Conservation (phyloP, 2,329 filamentous ascomycete genomes). For the Ilyonectria robusta region DNA sequence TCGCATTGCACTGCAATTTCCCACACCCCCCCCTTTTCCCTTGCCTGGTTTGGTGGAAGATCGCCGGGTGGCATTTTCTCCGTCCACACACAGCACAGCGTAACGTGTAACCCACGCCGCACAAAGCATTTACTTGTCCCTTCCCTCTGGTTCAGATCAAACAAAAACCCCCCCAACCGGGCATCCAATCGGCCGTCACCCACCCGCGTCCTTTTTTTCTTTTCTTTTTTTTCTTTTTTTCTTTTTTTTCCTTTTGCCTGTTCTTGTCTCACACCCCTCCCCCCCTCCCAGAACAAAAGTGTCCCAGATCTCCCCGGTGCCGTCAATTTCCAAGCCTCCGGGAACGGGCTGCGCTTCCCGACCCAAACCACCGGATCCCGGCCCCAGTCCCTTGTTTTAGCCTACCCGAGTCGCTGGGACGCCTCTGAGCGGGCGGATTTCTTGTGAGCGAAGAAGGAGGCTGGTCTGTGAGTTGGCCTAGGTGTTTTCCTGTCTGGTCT, state of each 20-base stretch:
- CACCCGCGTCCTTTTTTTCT: too few species aligned
- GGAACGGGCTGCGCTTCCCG: constrained; percentile 40
- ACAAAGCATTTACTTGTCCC: background rate
- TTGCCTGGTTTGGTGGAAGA: constrained; percentile 5
- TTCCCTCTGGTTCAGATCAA: background rate
- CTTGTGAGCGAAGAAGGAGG: background rate
- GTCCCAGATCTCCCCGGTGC: constrained; percentile 11
- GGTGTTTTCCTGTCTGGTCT: background rate
- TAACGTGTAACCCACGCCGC: background rate
- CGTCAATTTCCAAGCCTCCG: constrained; percentile 39
- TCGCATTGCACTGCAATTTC: constrained; percentile 25
- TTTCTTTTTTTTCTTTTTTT: too few species aligned
- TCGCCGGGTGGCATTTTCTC: constrained; percentile 1
- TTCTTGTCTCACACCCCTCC: background rate
- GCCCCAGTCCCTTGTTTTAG: constrained; percentile 42
- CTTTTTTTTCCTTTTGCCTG: too few species aligned
- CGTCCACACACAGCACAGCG: background rate
- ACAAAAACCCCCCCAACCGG: background rate
- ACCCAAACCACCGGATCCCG: constrained; percentile 46
- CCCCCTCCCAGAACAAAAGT: constrained; percentile 1
- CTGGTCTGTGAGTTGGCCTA: background rate
- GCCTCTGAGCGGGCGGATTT: background rate
- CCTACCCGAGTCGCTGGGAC: constrained; percentile 44
- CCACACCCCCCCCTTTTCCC: constrained; percentile 7
- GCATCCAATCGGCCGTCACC: too few species aligned